Conservation (phyloP, 345 rosid species). For the Draba incana region DNA sequence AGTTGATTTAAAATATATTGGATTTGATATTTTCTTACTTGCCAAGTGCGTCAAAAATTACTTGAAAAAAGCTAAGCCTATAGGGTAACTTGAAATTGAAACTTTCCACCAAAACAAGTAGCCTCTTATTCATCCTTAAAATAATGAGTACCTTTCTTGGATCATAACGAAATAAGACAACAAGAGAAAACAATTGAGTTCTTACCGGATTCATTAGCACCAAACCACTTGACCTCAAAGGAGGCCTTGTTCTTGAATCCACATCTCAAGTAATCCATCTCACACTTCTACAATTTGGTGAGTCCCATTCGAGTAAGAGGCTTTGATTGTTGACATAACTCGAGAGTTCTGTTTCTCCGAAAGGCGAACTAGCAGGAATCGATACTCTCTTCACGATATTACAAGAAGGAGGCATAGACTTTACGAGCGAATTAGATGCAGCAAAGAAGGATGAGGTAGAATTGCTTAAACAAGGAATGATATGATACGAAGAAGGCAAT, state of each 20-base stretch:
- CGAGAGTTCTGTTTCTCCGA: slow-evolving; percentile 20
- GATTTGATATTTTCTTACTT: background rate
- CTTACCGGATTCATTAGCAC: slow-evolving; percentile 41
- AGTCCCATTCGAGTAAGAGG: slow-evolving; percentile 53
- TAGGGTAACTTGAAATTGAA: background rate
- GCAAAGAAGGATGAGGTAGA: slow-evolving; percentile 59
- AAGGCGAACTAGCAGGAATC: slow-evolving; percentile 41
- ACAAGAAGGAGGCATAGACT: slow-evolving; percentile 46
- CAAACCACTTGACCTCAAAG: slow-evolving; percentile 50
- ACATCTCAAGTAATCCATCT: slow-evolving; percentile 50
- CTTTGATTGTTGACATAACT: slow-evolving; percentile 35
- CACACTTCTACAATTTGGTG: slow-evolving; percentile 63
- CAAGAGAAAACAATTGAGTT: background rate
- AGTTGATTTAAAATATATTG: too few species aligned
- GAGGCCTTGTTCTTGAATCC: slow-evolving; percentile 47
- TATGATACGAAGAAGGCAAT: slow-evolving; percentile 31
- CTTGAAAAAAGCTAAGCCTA: background rate
- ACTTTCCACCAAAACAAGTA: background rate
- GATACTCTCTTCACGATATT: slow-evolving; percentile 29
- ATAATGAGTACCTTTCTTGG: background rate
- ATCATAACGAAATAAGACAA: background rate
- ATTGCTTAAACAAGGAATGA: slow-evolving; percentile 60
- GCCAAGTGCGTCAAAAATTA: background rate
- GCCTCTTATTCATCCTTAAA: background rate
- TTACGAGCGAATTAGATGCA: slow-evolving; percentile 41